Evolutionary conservation across 805 yeast genomes (phyloP).

Genomic region (Candida taoyuanica): DNA sequence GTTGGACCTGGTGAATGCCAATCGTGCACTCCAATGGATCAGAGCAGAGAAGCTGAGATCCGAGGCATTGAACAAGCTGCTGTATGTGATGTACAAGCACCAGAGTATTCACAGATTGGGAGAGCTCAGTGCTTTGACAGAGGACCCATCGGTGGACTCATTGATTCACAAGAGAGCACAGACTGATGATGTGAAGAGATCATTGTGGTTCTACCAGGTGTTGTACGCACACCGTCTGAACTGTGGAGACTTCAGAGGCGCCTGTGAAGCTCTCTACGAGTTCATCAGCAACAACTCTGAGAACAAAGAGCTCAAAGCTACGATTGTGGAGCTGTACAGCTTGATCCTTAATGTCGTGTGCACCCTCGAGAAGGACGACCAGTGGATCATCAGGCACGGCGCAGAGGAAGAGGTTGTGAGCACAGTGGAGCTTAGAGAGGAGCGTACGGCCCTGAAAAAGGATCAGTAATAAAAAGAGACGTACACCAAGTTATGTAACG

Average conservation of each 20-base stretch:
- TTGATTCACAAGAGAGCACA: constrained; percentile 32
- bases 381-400: constrained; percentile 35
- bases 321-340: constrained; percentile 33
- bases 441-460: constrained; percentile 4
- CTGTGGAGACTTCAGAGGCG: constrained; percentile 47
- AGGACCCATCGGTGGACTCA: constrained; percentile 39
- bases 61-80: constrained; percentile 31
- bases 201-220: constrained; percentile 44
- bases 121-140: constrained; percentile 40
- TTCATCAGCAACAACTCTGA: constrained; percentile 28
- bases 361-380: constrained; percentile 34
- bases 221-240: constrained; percentile 47
- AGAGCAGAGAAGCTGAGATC: constrained; percentile 13
- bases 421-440: constrained; percentile 15
- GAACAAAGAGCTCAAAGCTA: constrained; percentile 9
- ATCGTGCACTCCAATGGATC: constrained; percentile 29
- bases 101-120: constrained; percentile 37
- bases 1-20: constrained; percentile 31
- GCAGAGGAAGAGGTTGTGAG: constrained; percentile 22
- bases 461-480: no score
- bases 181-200: constrained; percentile 27
- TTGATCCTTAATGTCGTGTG: constrained; percentile 36
- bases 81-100: constrained; percentile 34
- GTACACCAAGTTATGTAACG: no score
- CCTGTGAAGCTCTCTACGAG: constrained; percentile 39